A percentile compares a stretch with the other conserved stretches of the same genome.
phyloP scores from a whole-genome alignment of 495 filamentous ascomycete genomes.

The Beverwykella pulmonaria region DNA sequence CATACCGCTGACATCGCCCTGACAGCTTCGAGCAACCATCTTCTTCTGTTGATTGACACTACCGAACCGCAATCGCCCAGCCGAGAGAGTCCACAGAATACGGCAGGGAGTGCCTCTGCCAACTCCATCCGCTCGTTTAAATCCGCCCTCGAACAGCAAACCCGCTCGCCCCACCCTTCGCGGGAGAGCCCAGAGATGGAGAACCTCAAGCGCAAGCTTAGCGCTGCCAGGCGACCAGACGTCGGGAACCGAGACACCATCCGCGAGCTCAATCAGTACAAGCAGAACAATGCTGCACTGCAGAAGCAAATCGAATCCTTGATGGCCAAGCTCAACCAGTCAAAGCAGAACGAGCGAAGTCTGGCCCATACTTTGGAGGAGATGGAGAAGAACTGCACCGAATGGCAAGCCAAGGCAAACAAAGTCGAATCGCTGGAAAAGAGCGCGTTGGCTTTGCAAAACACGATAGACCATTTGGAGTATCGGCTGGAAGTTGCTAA shows the following conservation, averaged over 20 bases:
- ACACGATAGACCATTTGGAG: slow-evolving; percentile 35
- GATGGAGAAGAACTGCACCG: slow-evolving; percentile 17
- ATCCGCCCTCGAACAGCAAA: slow-evolving; percentile 31
- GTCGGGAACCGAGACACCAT: slow-evolving; percentile 23
- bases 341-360: slow-evolving; percentile 25
- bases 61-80: slow-evolving; percentile 35
- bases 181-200: slow-evolving; percentile 31
- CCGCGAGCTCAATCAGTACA: slow-evolving; percentile 30
- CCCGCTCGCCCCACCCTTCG: slow-evolving; percentile 5
- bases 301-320: slow-evolving; percentile 35
- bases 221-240: slow-evolving; percentile 26
- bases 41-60: slow-evolving; percentile 33
- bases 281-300: slow-evolving; percentile 31
- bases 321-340: slow-evolving; percentile 38
- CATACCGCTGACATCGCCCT: background rate
- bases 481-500: slow-evolving; percentile 33
- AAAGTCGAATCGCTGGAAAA: slow-evolving; percentile 30
- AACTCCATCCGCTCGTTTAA: slow-evolving; percentile 34
- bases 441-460: slow-evolving; percentile 24
- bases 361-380: slow-evolving; percentile 13
- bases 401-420: slow-evolving; percentile 32
- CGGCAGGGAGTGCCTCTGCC: slow-evolving; percentile 25
- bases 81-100: slow-evolving; percentile 25
- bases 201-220: slow-evolving; percentile 33
- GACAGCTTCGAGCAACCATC: slow-evolving; percentile 38